Percentiles rank a stretch among this genome's conserved stretches.
These are phyloP conservation scores for Podila clonocystis DNA, from an alignment of 192 early-diverging fungal genomes.

Conservation along the genomic window DNA sequence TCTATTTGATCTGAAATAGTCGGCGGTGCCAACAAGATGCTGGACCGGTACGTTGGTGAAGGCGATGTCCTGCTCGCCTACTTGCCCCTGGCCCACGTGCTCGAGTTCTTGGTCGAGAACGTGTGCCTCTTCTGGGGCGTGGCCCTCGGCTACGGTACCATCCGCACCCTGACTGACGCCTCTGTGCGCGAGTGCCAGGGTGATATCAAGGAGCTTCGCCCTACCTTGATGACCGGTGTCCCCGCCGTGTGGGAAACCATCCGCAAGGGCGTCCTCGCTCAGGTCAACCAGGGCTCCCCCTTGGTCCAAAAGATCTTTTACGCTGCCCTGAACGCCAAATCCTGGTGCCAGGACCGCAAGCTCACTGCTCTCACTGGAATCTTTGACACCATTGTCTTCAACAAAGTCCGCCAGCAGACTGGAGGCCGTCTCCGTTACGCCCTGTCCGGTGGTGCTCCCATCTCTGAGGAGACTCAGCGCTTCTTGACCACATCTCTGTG, in stretches of 20 bases:
- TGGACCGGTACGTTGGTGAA: slow-evolving; percentile 51
- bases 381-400: slow-evolving; percentile 81
- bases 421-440: slow-evolving; percentile 85
- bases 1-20: slow-evolving; percentile 30
- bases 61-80: slow-evolving; percentile 76
- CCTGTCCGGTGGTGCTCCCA: slow-evolving; percentile 86
- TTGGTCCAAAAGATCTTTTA: slow-evolving; percentile 72
- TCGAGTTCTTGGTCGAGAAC: slow-evolving; percentile 86
- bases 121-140: slow-evolving; percentile 70
- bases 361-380: slow-evolving; percentile 65
- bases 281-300: slow-evolving; percentile 60
- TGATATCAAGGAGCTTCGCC: slow-evolving; percentile 76
- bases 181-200: slow-evolving; percentile 71
- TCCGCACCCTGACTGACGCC: slow-evolving; percentile 73
- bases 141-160: slow-evolving; percentile 67
- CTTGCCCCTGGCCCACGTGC: slow-evolving; percentile 87
- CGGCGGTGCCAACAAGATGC: slow-evolving; percentile 59
- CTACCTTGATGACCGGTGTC: slow-evolving; percentile 81
- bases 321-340: slow-evolving; percentile 75
- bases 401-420: slow-evolving; percentile 77
- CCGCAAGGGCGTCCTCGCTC: slow-evolving; percentile 80
- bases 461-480: slow-evolving; percentile 83
- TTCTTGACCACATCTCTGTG: slow-evolving; percentile 80
- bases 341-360: slow-evolving; percentile 58
- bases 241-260: slow-evolving; percentile 89